Evolutionary conservation across 441 rosid genomes (phyloP), one percentile per base, ranked within the genome.

Genomic region (Heliophila coronopifolia): DNA sequence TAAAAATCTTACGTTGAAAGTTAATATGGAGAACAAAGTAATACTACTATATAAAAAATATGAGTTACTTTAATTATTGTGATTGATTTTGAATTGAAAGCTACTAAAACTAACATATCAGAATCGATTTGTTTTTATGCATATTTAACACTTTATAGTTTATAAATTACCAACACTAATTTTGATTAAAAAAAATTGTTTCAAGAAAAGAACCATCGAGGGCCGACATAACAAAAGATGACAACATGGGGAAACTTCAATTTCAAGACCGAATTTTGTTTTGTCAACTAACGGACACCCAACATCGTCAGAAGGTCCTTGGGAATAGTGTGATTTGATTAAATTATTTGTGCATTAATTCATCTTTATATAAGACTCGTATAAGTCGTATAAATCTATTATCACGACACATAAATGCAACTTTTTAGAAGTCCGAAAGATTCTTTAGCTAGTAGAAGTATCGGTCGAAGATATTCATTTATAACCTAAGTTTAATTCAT

Each of bases 361-460:
- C 9, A 24, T 23, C 7, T 7, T 14, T 20, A 11, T 37, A 16
- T 38, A 17, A 52, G 11, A 14, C 47, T 42, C 9, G n/a, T n/a
- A n/a, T n/a, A n/a, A n/a, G n/a, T 19, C 48, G 24, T 13, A 20
- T 51, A 33, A 35, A 43, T 61, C 53, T 44, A 52, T 52, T 44
- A 61, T 32, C 36, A 7, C 26, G 49, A 54, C 51, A 54, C 9
- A 48, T 63, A 48, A 63, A 24, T 24, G 31, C 43, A 17, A 44
- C 48, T 6, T 23, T 53, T 45, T 53, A 31, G 50, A 20, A 9
- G 45, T 54, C 57, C 61, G 37, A 63, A 63, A 63, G 67, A 63
- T 63, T 54, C 61, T 55, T 14, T 54, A 46, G 19, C 50, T 46
- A 32, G 0, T n/a, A n/a, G n/a, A 39, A 32, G 2, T 12, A 39